Conservation (phyloP, 768 basidiomycete genomes). For the Mycena galopus region DNA sequence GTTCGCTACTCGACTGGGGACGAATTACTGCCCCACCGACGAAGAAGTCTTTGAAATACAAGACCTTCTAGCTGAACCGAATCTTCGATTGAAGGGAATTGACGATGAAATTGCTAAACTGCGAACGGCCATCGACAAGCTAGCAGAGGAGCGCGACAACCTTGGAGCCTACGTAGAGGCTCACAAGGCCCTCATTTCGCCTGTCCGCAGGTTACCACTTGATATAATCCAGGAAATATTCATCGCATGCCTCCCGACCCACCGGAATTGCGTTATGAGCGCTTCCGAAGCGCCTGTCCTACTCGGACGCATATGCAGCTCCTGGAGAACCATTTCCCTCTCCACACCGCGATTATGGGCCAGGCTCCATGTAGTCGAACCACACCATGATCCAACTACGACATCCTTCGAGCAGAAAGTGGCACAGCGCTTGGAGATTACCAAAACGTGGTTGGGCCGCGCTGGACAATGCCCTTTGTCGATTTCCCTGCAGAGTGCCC, state of each 20-base stretch:
- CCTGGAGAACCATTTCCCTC: constrained; percentile 17
- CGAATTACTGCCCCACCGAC: constrained; percentile 19
- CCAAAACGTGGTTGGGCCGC: not conserved
- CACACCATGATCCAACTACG: not conserved
- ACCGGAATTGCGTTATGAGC: constrained; percentile 18
- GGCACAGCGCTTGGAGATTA: not conserved
- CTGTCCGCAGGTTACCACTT: not conserved
- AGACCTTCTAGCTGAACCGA: not conserved
- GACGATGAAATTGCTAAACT: constrained; percentile 3
- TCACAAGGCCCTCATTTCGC: constrained; percentile 1
- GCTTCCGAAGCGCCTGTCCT: constrained; percentile 20
- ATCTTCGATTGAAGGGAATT: not conserved
- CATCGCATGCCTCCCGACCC: constrained; percentile 14
- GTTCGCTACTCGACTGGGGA: not conserved
- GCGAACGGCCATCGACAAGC: constrained; percentile 1
- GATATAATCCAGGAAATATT: constrained; percentile 20
- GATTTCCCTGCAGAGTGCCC: not conserved
- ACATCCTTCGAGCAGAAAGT: not conserved
- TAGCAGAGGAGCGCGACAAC: not conserved
- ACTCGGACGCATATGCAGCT: constrained; percentile 26
- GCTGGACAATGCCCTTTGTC: constrained; percentile 1
- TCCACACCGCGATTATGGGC: constrained; percentile 22
- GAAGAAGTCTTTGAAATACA: constrained; percentile 5
- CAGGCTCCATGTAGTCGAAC: constrained; percentile 13
- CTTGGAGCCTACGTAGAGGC: not conserved